Conservation (phyloP, 2,329 filamentous ascomycete species). For the Curvularia sp. region DNA sequence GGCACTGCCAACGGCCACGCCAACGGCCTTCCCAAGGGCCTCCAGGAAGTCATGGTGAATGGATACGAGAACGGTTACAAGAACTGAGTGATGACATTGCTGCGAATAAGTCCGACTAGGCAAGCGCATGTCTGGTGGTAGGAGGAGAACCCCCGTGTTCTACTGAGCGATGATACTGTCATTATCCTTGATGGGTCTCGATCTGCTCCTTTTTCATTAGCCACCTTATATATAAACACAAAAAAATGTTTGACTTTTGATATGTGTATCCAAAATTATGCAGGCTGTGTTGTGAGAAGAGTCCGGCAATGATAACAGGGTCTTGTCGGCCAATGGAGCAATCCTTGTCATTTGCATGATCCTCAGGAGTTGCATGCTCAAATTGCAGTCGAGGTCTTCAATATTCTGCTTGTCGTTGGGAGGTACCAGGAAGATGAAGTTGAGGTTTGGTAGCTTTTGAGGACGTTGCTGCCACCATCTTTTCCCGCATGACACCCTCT, state of each 20-base stretch:
- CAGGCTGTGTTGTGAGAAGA: background rate
- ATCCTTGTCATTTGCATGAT: background rate
- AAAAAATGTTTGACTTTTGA: slow-evolving; percentile 8
- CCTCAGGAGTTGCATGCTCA: too few species aligned
- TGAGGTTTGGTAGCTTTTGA: too few species aligned
- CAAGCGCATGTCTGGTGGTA: slow-evolving; percentile 17
- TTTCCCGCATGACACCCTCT: background rate
- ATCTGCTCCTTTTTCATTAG: slow-evolving; percentile 11
- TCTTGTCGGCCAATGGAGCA: background rate
- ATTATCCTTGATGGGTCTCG: slow-evolving; percentile 4
- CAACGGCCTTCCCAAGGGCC: slow-evolving; percentile 27
- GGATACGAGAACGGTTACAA: slow-evolving; percentile 43
- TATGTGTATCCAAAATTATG: background rate
- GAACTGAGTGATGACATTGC: slow-evolving; percentile 32
- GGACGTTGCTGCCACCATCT: background rate
- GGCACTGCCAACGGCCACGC: slow-evolving; percentile 30
- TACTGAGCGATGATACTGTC: slow-evolving; percentile 10
- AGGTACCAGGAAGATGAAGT: background rate
- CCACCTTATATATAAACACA: slow-evolving; percentile 10
- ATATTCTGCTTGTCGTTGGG: background rate
- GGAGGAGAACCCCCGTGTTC: slow-evolving; percentile 12
- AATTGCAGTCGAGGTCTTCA: background rate
- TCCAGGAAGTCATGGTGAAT: slow-evolving; percentile 39
- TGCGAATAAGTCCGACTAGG: slow-evolving; percentile 24
- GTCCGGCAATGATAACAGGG: too few species aligned